Conservation (phyloP, 2,329 filamentous ascomycete species). For the Cladosporium sp. region DNA sequence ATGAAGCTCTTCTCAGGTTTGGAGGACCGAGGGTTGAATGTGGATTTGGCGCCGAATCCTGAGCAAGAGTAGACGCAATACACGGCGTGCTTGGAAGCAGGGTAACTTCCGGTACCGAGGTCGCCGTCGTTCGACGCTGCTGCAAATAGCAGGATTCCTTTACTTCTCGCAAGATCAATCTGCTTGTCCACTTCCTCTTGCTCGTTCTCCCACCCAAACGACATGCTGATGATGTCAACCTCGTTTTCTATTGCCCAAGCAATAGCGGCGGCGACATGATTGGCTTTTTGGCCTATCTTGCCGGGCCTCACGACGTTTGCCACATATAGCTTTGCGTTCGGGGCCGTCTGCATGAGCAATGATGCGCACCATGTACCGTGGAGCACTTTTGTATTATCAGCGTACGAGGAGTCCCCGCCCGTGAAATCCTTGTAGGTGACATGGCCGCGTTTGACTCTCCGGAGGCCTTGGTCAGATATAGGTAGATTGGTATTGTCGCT, state of each 20-base stretch:
- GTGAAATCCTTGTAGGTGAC: conserved; percentile 6
- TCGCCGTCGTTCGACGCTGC: neutral
- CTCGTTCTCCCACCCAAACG: neutral
- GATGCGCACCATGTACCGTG: neutral
- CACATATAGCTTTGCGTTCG: neutral
- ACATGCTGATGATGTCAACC: conserved; percentile 1
- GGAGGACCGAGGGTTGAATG: neutral
- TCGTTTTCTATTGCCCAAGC: neutral
- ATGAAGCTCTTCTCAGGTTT: neutral
- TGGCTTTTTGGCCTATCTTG: neutral
- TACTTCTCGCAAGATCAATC: neutral
- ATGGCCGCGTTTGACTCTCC: neutral
- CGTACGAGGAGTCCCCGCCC: neutral
- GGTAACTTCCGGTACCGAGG: neutral
- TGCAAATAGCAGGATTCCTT: neutral
- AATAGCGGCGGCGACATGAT: neutral
- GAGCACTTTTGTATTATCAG: neutral
- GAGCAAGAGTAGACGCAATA: neutral
- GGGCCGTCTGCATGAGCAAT: neutral
- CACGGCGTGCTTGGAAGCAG: neutral
- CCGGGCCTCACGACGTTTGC: neutral
- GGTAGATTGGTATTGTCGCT: neutral
- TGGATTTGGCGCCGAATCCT: neutral
- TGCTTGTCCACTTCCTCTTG: neutral
- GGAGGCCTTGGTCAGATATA: neutral